Evolutionary conservation across 805 yeast species (phyloP), one percentile per base, ranked within the genome.

Genomic region (Cyberlindnera mississippiensis): DNA sequence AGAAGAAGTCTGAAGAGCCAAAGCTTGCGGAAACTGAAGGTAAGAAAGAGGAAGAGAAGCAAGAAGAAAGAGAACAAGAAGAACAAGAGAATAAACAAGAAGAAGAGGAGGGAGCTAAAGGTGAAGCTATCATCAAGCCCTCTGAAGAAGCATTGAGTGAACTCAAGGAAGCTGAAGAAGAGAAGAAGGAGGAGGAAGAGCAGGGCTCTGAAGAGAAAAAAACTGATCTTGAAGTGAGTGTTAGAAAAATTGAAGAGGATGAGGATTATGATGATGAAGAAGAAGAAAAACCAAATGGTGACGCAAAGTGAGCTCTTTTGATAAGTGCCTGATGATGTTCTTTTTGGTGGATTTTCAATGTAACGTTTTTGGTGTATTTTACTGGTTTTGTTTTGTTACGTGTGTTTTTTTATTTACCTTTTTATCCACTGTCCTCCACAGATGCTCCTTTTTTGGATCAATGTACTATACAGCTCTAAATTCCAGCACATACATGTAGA

Each of bases 171-270:
- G 61, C 57, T 46, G 68, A 65, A 40, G 65, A 27, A 13, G 47
- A 48, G 13, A 39, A 41, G 31, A 35, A 49, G 53, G 74, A 72
- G 48, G 70, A 51, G 18, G 44, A 43, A 6, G 43, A 41, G 12
- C 41, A 42, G 27, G 45, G 40, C 28, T 13, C 30, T 20, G 46
- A 44, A n/a, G 55, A 56, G 9, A 60, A 64, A 36, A 63, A 67
- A 22, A 53, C 63, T 11, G 68, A 65, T 17, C 65, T 60, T 44
- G 66, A 64, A 17, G 67, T 58, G 44, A 63, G 62, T 6, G 62
- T 65, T 34, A 68, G 68, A 57, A 61, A 60, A 33, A 48, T 67
- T 28, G 64, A 65, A 44, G 72, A 68, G 49, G 70, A 67, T 41
- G 67, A 67, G 24, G 61, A 59, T 44, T 51, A 63, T 37, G 66